Base-by-base conservation (phyloP, 2,329 filamentous ascomycete genomes). In the Aspergillus alliaceus region DNA sequence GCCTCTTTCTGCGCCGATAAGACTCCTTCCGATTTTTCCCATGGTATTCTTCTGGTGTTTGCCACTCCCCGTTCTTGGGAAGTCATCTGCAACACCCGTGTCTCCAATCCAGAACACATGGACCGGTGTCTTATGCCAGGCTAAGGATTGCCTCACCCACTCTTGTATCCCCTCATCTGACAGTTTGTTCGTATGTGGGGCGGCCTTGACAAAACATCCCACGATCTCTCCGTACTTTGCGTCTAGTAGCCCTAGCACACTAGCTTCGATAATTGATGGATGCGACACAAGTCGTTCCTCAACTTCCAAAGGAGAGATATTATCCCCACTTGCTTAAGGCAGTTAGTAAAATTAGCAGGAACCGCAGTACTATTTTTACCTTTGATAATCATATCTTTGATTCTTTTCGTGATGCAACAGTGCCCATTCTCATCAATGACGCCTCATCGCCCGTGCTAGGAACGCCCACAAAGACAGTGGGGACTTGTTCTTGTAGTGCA, bases 361-460 rank as follows among this genome's bases (percentile, higher is more conserved):
- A n/a, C n/a, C n/a, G n/a, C n/a, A n/a, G n/a, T n/a, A n/a, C n/a
- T n/a, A n/a, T n/a, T n/a, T 66, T 32, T 59, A 69, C 85, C 87
- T 67, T 87, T 76, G 56, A 90, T 90, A 54, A 90, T 90, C 32
- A 90, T 89, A 58, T 90, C 88, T 76, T 90, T 90, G 73, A 89
- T 87, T n/a, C 88, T 77, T 0, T 88, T 88, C 0, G 87, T 90
- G 62, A 90, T 89, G 14, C 77, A 78, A 62, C 86, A 89, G 66
- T 88, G 89, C 0, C 86, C 87, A 6, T 83, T 72, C 1, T 69
- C 58, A 54, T 80, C 75, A 59, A 82, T 75, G 14, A 75, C 64
- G 72, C 79, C 60, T 81, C 75, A 54, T 83, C 80, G 11, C 86
- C 86, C 0, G 86, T 88, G 56, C 84, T 87, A 0, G 89, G 89